These are phyloP conservation scores for Dactylellina sp. DNA, from an alignment of 2,329 filamentous ascomycete species.

Conservation along the genomic window DNA sequence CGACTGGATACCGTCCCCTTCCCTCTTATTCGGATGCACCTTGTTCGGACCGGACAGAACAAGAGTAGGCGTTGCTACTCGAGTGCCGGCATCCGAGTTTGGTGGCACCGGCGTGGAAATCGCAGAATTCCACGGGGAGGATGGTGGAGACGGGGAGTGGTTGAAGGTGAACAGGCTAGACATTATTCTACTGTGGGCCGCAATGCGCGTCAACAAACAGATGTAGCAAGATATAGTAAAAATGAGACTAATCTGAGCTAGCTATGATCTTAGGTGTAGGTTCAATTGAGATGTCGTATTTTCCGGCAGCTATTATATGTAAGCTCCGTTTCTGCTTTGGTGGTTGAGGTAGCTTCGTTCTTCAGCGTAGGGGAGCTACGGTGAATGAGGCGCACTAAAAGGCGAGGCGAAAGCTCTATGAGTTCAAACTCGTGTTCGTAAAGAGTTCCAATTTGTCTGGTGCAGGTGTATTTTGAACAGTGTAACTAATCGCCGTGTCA, in stretches of 20 bases:
- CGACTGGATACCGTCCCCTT: conserved; percentile 76
- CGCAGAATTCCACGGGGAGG: conserved; percentile 83
- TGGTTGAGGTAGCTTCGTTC: not conserved
- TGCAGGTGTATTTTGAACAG: conserved; percentile 55
- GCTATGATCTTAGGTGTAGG: not conserved
- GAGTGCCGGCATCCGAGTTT: conserved; percentile 59
- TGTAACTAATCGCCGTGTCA: conserved; percentile 55
- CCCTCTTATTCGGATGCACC: conserved; percentile 61
- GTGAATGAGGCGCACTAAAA: conserved; percentile 7
- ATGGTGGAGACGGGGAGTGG: conserved; percentile 84
- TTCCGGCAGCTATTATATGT: conserved; percentile 4
- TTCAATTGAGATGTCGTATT: conserved; percentile 12
- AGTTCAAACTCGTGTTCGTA: conserved; percentile 49
- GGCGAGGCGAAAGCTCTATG: conserved; percentile 1
- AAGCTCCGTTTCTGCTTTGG: conserved; percentile 4
- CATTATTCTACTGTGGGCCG: conserved; percentile 68
- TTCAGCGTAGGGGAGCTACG: not conserved
- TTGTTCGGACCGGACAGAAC: conserved; percentile 57
- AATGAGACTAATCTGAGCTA: conserved; percentile 8
- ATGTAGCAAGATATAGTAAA: not conserved
- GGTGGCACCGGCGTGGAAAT: conserved; percentile 64
- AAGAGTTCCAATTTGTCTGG: conserved; percentile 57
- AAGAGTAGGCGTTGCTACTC: conserved; percentile 62
- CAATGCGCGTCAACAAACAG: conserved; percentile 2
- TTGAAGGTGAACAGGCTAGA: conserved; percentile 98